Evolutionary conservation across 805 yeast species (phyloP).

Genomic region (Zygoascus ofunaensis): DNA sequence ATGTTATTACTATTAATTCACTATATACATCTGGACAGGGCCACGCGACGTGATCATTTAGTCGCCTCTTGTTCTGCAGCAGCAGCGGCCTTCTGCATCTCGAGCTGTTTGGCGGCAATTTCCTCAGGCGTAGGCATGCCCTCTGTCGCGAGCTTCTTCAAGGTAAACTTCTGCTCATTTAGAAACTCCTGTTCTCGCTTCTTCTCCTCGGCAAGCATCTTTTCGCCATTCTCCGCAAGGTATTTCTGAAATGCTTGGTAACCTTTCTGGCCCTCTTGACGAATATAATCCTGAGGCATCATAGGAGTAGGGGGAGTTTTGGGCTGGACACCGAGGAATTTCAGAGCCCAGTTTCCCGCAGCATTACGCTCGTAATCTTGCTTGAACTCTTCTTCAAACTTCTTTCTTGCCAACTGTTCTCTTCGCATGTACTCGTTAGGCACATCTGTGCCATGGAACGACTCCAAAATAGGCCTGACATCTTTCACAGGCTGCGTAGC

Average conservation of each 20-base stretch:
- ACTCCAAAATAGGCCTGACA: slow-evolving; percentile 75
- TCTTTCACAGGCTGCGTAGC: slow-evolving; percentile 83
- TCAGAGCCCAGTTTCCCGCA: slow-evolving; percentile 43
- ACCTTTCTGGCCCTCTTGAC: slow-evolving; percentile 88
- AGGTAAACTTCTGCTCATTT: slow-evolving; percentile 74
- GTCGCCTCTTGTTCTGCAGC: background rate
- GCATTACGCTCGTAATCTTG: slow-evolving; percentile 29
- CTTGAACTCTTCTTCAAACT: slow-evolving; percentile 36
- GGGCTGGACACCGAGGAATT: slow-evolving; percentile 55
- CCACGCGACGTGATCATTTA: no score
- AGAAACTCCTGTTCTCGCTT: slow-evolving; percentile 55
- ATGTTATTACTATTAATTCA: no score
- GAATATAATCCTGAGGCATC: slow-evolving; percentile 79
- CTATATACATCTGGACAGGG: no score
- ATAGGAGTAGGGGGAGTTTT: slow-evolving; percentile 44
- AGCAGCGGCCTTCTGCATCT: slow-evolving; percentile 2
- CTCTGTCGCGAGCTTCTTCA: slow-evolving; percentile 77
- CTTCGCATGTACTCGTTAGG: slow-evolving; percentile 74
- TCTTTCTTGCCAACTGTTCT: slow-evolving; percentile 63
- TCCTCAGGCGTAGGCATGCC: slow-evolving; percentile 35
- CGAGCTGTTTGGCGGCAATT: slow-evolving; percentile 19
- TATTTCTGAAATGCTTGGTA: slow-evolving; percentile 74
- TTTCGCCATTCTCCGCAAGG: slow-evolving; percentile 68
- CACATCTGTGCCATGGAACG: slow-evolving; percentile 60
- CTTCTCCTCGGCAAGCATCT: slow-evolving; percentile 42